Evolutionary conservation across 2,329 filamentous ascomycete species (phyloP), one percentile per base, ranked within the genome.

Genomic region (Fusarium keratoplasticum): DNA sequence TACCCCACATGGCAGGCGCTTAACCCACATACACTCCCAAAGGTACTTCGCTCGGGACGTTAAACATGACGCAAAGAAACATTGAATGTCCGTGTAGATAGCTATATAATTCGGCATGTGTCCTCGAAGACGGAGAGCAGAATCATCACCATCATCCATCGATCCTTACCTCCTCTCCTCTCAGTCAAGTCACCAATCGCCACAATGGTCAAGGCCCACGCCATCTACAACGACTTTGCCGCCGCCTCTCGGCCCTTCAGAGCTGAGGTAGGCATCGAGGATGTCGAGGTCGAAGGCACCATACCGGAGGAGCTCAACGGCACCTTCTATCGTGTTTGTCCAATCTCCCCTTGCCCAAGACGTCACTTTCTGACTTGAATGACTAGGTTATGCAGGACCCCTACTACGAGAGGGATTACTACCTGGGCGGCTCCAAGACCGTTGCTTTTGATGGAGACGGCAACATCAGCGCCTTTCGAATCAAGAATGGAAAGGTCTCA

Each of bases 381-480:
- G 11, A 22, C 25, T 20, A 64, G 60, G 60, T 63, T 11, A 52
- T 54, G 31, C 42, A 55, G 11, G 60, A 63, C 20, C 60, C 60
- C 10, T 63, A 63, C 31, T 63, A 54, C 47, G 60, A 63, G 13
- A 27, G 60, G 5, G 60, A 63, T 7, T 54, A 63, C 9, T 63
- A 63, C 27, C 22, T 36, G 4, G 29, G 22, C 6, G 60, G 60
- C 29, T 27, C 60, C 60, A 63, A 63, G 14, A 63, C 60, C 4
- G 27, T 47, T 10, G 55, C 64, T 18, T 42, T 67, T 16, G 58
- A 67, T 2, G 64, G 58, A 6, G 64, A 67, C n/a, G 64, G 64
- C 5, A 62, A n/a, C 5, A 62, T 67, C 20, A 61, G 33, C 4
- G 64, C 64, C 3, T 67, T 67, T 22, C 58, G 64, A 3, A 67